Percentiles rank a stretch among this genome's conserved stretches.
phyloP scores from a whole-genome alignment of 164 flowering plant species.

The Tetrastigma voinierianum region DNA sequence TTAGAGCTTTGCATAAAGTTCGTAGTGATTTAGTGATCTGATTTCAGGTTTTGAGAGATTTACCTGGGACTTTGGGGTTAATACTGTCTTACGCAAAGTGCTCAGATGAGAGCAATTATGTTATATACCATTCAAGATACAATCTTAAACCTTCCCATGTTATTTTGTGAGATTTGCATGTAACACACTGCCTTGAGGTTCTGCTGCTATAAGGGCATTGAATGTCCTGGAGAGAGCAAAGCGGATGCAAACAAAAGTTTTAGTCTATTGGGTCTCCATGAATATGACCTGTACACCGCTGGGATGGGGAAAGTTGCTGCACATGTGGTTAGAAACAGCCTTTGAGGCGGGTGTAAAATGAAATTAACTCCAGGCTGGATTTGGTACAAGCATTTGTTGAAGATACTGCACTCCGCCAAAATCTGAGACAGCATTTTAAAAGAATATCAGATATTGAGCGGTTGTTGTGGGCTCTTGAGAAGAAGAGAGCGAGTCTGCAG shows the following conservation, averaged over 20 bases:
- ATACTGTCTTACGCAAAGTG: slow-evolving; percentile 72
- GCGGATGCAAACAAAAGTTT: slow-evolving; percentile 95
- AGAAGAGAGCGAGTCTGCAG: slow-evolving; percentile 68
- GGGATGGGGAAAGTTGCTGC: slow-evolving; percentile 97
- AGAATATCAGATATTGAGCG: slow-evolving; percentile 89
- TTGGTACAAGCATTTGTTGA: slow-evolving; percentile 94
- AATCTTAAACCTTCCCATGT: too few relatives aligned
- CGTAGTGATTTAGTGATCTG: slow-evolving; percentile 79
- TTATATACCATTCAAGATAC: slow-evolving; percentile 59
- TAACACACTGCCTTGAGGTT: too few relatives aligned
- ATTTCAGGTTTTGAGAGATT: slow-evolving; percentile 67
- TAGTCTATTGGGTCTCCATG: slow-evolving; percentile 89
- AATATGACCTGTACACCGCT: slow-evolving; percentile 98
- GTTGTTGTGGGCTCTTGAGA: slow-evolving; percentile 63
- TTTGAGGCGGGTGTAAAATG: slow-evolving; percentile 67
- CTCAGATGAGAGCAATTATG: slow-evolving; percentile 94
- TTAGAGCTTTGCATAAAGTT: slow-evolving; percentile 87
- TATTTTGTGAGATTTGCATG: too few relatives aligned
- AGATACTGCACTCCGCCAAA: slow-evolving; percentile 86
- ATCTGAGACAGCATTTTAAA: slow-evolving; percentile 87
- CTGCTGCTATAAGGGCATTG: slow-evolving; percentile 94
- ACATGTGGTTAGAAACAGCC: slow-evolving; percentile 99
- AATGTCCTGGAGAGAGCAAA: slow-evolving; percentile 96
- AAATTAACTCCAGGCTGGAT: slow-evolving; percentile 78
- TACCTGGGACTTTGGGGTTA: slow-evolving; percentile 68